Evolutionary conservation across 345 rosid species (phyloP), one percentile per base, ranked within the genome.

Genomic region (Crucihimalaya himalaica): DNA sequence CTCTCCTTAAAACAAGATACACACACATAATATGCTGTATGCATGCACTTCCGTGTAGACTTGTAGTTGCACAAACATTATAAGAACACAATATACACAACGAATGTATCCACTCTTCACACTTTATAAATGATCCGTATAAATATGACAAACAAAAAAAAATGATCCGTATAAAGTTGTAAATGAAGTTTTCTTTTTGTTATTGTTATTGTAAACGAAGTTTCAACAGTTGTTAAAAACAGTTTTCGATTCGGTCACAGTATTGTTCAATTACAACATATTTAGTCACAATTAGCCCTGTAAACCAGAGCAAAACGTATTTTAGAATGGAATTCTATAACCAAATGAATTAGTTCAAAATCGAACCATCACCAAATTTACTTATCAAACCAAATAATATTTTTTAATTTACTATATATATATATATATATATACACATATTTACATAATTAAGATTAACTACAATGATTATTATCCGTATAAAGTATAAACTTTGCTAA

Each of bases 21-120:
- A 46, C 21, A 4, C 55, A 4, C 64, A 73, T 51, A 56, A n/a
- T n/a, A n/a, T n/a, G n/a, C 59, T 55, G 65, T 56, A 27, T 73
- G 66, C 59, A 65, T 73, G 71, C 59, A 46, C 29, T 73, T 64
- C 2, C 50, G 35, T 73, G 48, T 72, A 53, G 63, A 42, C 55
- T 62, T 43, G 48, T 40, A 28, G 28, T 48, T 67, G 27, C 40
- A 35, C 14, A 72, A 14, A 51, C 63, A 23, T 14, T 54, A 32
- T 23, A 11, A 40, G 16, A 63, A 23, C 62, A 62, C 29, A 0
- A 45, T 1, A 45, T n/a, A 73, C 47, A 32, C 12, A 29, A 54
- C 37, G 13, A 45, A 34, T 55, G 57, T 18, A 18, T 59, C 11
- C 59, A 61, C 62, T 28, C 64, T 32, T 72, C 77, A 63, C 77